phyloP scores from a whole-genome alignment of 306 rosid genomes.

The Trichosanthes truncata region DNA sequence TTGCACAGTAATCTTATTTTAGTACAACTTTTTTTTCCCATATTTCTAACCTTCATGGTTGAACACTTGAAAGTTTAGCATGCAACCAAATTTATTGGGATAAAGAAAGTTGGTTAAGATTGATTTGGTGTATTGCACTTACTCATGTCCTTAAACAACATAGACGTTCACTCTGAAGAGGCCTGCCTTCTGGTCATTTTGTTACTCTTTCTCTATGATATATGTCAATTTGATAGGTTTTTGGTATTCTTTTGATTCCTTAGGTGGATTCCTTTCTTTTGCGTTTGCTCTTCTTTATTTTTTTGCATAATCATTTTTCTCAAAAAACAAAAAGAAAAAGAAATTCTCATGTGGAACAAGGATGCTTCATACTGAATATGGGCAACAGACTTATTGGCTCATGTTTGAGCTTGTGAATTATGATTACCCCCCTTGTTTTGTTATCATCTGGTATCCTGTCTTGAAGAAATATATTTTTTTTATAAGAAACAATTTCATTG shows the following conservation, averaged over 20 bases:
- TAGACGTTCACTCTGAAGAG: background rate
- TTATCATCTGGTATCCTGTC: background rate
- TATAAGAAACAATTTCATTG: too few species aligned
- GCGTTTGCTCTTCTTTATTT: background rate
- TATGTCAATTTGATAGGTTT: background rate
- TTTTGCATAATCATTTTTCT: background rate
- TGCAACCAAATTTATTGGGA: background rate
- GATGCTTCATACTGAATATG: background rate
- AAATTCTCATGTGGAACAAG: background rate
- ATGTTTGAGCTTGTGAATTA: background rate
- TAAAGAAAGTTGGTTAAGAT: background rate
- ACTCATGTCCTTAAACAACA: background rate
- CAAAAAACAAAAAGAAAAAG: background rate
- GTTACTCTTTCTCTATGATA: background rate
- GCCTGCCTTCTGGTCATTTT: background rate
- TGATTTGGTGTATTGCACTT: background rate
- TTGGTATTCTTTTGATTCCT: background rate
- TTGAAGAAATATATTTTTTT: background rate
- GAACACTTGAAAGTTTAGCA: too few species aligned
- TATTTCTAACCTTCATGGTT: background rate
- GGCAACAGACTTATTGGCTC: background rate
- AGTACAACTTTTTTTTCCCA: background rate
- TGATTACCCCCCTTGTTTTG: background rate
- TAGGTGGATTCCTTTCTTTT: background rate
- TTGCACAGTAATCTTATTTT: background rate